Percentiles rank a stretch among this genome's conserved stretches.
Evolutionary conservation across 192 early-diverging fungal genomes (phyloP).

Genomic region (Rhizophagus prolifer): DNA sequence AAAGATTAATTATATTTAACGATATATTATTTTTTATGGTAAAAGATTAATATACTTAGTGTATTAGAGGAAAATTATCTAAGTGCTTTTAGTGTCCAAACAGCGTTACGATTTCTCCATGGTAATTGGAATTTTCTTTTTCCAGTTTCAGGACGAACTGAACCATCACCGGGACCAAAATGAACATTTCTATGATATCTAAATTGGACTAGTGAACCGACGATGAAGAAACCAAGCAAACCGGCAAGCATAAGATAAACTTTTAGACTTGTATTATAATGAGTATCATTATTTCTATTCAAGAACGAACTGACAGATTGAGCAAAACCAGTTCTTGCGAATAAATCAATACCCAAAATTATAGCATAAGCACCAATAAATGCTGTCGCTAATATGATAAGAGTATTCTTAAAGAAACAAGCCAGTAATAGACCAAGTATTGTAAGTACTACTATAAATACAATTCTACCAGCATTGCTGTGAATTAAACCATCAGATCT

Average conservation of each 20-base stretch:
- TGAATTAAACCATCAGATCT: constrained; percentile 60
- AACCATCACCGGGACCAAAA: background rate
- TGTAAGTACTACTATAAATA: constrained; percentile 67
- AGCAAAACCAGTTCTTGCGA: constrained; percentile 72
- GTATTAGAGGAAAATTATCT: too few relatives aligned
- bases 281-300: constrained; percentile 34
- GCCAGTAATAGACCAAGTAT: constrained; percentile 64
- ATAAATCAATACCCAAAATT: constrained; percentile 80
- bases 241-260: constrained; percentile 74
- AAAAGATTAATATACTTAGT: too few relatives aligned
- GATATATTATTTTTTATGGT: too few relatives aligned
- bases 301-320: constrained; percentile 59
- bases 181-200: background rate
- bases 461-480: constrained; percentile 58
- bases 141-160: background rate
- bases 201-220: constrained; percentile 68
- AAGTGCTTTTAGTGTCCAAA: background rate
- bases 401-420: constrained; percentile 59
- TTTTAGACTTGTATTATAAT: constrained; percentile 52
- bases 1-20: too few relatives aligned
- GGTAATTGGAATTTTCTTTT: background rate
- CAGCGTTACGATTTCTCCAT: background rate
- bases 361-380: constrained; percentile 80
- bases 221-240: constrained; percentile 56
- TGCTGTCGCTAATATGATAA: constrained; percentile 71